phyloP scores from a whole-genome alignment of 208 protist species.

The Trypanosoma avium region DNA sequence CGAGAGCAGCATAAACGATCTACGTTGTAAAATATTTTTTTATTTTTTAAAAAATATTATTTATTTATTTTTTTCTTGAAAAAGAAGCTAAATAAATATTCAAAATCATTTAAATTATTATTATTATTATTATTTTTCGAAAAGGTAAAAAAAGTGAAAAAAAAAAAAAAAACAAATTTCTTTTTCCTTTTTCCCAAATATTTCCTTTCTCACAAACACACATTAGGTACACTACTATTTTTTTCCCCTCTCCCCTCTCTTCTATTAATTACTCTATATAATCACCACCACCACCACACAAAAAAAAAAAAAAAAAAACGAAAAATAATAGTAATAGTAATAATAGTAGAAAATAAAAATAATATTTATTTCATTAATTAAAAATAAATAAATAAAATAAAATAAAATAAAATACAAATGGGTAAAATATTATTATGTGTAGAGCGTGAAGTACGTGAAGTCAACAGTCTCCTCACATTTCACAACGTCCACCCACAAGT shows the following conservation, averaged over 20 bases:
- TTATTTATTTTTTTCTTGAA: no score
- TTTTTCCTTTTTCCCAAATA: slow-evolving; percentile 10
- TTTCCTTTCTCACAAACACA: neutral
- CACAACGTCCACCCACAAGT: slow-evolving; percentile 87
- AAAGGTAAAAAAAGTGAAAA: slow-evolving; percentile 8
- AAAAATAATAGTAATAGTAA: neutral
- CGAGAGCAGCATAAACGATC: slow-evolving; percentile 20
- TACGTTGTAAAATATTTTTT: slow-evolving; percentile 9
- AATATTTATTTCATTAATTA: no score
- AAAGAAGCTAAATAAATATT: no score
- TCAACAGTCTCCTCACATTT: slow-evolving; percentile 65
- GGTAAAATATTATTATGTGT: slow-evolving; percentile 61
- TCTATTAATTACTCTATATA: neutral
- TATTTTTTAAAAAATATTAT: no score
- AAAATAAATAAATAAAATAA: neutral
- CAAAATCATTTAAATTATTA: no score
- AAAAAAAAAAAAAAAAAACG: neutral
- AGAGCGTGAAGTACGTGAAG: slow-evolving; percentile 68
- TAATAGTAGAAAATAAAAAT: no score
- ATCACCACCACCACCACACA: neutral
- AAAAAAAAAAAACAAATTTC: slow-evolving; percentile 3
- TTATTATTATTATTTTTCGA: no score
- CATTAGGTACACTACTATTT: slow-evolving; percentile 7
- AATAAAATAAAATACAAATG: slow-evolving; percentile 26
- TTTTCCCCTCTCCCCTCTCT: slow-evolving; percentile 24